Evolutionary conservation across 208 protist genomes (phyloP), one percentile per base, ranked within the genome.

Genomic region (Acanthamoeba lenticulata): DNA sequence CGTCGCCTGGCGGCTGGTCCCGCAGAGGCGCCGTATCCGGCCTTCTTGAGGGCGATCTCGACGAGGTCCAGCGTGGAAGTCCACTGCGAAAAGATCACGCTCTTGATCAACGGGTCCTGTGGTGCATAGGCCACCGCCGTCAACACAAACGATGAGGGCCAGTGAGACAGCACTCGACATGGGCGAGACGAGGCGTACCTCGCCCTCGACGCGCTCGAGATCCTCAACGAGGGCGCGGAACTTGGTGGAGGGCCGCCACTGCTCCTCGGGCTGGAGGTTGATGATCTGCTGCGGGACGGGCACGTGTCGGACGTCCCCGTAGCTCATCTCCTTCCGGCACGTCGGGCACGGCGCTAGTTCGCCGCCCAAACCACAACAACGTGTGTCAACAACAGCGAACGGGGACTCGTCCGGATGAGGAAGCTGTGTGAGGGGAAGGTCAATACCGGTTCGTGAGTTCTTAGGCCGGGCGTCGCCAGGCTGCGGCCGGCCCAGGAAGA

Each of bases 41-140:
- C 52, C n/a, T n/a, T n/a, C 90, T 97, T 97, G 15, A 95, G 60
- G 11, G 94, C 69, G 36, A 94, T 77, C 44, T 95, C 95, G 5
- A 95, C 47, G 3, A 96, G 44, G 79, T 96, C 93, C 7, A 96
- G 52, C 83, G 96, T 96, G 21, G 85, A 95, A 1, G 96, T 97
- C 97, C 97, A 98, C 86, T 98, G 96, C 17, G 93, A 95, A 44
- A 97, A 97, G 1, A 97, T 74, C 5, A 97, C 92, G 52, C 62
- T 91, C 89, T 97, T 97, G 11, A 94, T 85, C n/a, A 86, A 24
- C 40, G 94, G 88, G 13, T 94, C 94, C 19, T 89, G 72, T 15
- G n/a, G n/a, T n/a, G n/a, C n/a, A n/a, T n/a, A n/a, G n/a, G n/a
- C n/a, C n/a, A n/a, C n/a, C n/a, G n/a, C 19, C 13, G 49, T 24